Evolutionary conservation across 805 yeast genomes (phyloP).

Genomic region (Candida boleticola): DNA sequence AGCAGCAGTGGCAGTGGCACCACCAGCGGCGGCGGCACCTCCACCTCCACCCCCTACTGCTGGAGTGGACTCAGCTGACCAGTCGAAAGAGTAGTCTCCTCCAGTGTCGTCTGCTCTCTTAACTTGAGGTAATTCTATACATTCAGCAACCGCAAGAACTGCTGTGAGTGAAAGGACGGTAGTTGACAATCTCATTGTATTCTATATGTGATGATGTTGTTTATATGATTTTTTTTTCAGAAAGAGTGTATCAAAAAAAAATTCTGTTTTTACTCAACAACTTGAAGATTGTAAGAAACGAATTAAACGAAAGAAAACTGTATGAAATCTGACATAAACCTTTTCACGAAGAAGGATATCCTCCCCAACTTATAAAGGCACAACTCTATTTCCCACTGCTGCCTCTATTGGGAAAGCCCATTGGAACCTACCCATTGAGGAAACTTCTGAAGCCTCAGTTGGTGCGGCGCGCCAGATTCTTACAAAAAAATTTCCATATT

Average conservation of each 20-base stretch:
- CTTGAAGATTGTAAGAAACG: no score
- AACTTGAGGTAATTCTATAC: neutral
- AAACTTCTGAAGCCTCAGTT: neutral
- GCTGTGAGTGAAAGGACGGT: neutral
- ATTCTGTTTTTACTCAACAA: no score
- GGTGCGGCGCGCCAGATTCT: neutral
- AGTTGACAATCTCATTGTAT: slow-evolving; percentile 1
- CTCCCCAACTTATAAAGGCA: neutral
- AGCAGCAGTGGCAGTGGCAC: neutral
- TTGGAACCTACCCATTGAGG: neutral
- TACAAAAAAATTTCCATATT: neutral
- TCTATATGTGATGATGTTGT: neutral
- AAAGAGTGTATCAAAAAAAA: no score
- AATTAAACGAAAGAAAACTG: no score
- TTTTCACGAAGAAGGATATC: neutral
- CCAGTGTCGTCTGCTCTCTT: slow-evolving; percentile 2
- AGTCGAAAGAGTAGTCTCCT: slow-evolving; percentile 3
- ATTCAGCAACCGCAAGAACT: neutral
- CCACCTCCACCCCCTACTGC: neutral
- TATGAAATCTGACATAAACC: no score
- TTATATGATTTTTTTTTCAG: neutral
- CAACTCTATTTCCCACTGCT: neutral
- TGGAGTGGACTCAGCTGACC: neutral
- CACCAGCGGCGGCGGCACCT: neutral
- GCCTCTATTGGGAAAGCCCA: neutral